Evolutionary conservation across 768 basidiomycete species (phyloP), one percentile per base, ranked within the genome.

Genomic region (Lentinula sp.): DNA sequence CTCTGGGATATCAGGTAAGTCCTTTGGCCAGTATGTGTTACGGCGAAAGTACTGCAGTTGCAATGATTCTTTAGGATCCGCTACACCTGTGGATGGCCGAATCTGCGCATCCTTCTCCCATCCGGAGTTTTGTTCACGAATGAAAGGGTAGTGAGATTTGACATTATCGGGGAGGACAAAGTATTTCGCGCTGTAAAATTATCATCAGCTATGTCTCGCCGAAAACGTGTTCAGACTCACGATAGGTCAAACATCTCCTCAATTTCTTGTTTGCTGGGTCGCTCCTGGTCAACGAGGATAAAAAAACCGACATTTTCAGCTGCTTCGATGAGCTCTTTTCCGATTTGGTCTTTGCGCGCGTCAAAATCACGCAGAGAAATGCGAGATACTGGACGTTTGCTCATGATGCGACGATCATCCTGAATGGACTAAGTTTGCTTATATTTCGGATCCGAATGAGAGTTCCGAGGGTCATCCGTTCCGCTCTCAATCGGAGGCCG

Each of bases 51-150:
- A 58, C 16, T 58, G 57, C 23, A 58, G 32, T 31, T 58, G 57
- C 18, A 58, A 16, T 9, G 42, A 45, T 46, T 58, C 57, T n/a
- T 58, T 58, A 18, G 57, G 57, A 28, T 58, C 57, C 8, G 57
- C 57, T 43, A 58, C 57, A 34, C 57, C 40, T n/a, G 57, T 58
- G 42, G 57, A 58, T 8, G 57, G 57, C 5, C 57, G 39, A 16
- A 58, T 46, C 28, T 58, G 57, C 4, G 57, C 57, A n/a, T 58
- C 28, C 57, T 52, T 52, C 32, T 52, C 50, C 50, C 50, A 52
- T 13, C 50, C 50, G 34, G 50, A 15, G 15, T 52, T 52, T 31
- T 52, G 50, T 52, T 52, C 50, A 9, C 50, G 50, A 35, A 52
- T 52, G 50, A 52, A 52, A 52, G 50, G 50, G 13, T 34, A 34